These are phyloP conservation scores for Ilyonectria sp. DNA, from an alignment of 2,329 filamentous ascomycete genomes.

Conservation along the genomic window DNA sequence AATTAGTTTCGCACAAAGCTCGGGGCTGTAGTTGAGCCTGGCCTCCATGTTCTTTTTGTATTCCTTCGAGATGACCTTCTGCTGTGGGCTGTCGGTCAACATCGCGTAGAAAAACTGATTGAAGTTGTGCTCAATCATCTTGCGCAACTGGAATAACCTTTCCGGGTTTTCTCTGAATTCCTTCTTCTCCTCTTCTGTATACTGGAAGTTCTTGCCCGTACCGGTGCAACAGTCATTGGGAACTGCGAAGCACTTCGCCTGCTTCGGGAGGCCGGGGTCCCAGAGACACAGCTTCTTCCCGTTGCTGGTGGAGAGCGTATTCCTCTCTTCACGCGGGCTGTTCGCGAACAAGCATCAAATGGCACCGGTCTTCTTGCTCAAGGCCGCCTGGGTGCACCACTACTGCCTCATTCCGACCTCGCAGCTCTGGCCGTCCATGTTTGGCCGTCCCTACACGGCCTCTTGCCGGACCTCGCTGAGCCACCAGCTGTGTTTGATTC, in stretches of 20 bases:
- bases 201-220: slow-evolving; percentile 34
- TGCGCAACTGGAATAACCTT: slow-evolving; percentile 55
- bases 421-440: not conserved
- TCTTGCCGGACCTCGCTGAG: not conserved
- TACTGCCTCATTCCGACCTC: not conserved
- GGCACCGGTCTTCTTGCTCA: not conserved
- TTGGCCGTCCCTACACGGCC: not conserved
- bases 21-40: slow-evolving; percentile 21
- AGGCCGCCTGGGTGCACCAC: not conserved
- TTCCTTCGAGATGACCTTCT: not conserved
- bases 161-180: slow-evolving; percentile 56
- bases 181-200: slow-evolving; percentile 54
- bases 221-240: not conserved
- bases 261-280: not conserved
- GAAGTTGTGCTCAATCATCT: slow-evolving; percentile 52
- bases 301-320: not conserved
- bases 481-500: not conserved
- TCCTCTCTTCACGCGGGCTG: not conserved
- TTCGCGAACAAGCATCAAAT: not conserved
- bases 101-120: slow-evolving; percentile 19
- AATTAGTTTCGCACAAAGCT: slow-evolving; percentile 34
- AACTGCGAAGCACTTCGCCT: not conserved
- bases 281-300: not conserved
- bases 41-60: slow-evolving; percentile 19
- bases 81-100: not conserved